A percentile compares a stretch with the other conserved stretches of the same genome.
phyloP scores from a whole-genome alignment of 1,284 basidiomycete species.

The Exsudoporus floridanus region DNA sequence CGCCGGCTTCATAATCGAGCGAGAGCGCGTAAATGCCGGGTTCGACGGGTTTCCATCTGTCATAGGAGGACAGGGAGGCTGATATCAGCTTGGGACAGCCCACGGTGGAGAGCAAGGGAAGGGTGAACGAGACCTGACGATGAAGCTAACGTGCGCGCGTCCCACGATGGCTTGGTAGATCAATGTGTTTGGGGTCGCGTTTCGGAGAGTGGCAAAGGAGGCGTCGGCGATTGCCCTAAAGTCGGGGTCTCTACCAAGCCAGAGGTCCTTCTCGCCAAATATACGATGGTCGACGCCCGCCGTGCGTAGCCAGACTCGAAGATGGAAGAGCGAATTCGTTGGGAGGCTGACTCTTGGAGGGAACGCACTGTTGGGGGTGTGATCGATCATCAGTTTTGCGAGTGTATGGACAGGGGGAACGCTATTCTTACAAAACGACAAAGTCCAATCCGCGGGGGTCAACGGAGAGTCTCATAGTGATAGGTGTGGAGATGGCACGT shows the following conservation, averaged over 20 bases:
- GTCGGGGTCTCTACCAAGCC: conserved; percentile 60
- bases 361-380: conserved; percentile 45
- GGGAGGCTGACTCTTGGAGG: conserved; percentile 55
- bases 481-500: conserved; percentile 47
- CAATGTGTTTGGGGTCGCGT: conserved; percentile 41
- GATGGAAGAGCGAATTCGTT: conserved; percentile 46
- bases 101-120: too few relatives aligned
- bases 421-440: conserved; percentile 50
- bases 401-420: not conserved
- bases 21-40: conserved; percentile 48
- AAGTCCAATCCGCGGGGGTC: conserved; percentile 55
- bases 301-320: conserved; percentile 59
- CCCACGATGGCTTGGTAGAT: conserved; percentile 54
- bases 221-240: conserved; percentile 54
- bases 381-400: not conserved
- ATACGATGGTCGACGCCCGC: conserved; percentile 55
- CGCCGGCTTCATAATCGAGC: conserved; percentile 58
- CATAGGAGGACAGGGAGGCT: too few relatives aligned
- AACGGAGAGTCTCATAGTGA: conserved; percentile 44
- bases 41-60: conserved; percentile 46
- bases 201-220: conserved; percentile 49
- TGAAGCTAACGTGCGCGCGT: conserved; percentile 51
- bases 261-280: conserved; percentile 58
- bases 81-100: not conserved
- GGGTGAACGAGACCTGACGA: conserved; percentile 41